phyloP scores from a whole-genome alignment of 1,284 basidiomycete genomes.

The Rhodotorula sp. region DNA sequence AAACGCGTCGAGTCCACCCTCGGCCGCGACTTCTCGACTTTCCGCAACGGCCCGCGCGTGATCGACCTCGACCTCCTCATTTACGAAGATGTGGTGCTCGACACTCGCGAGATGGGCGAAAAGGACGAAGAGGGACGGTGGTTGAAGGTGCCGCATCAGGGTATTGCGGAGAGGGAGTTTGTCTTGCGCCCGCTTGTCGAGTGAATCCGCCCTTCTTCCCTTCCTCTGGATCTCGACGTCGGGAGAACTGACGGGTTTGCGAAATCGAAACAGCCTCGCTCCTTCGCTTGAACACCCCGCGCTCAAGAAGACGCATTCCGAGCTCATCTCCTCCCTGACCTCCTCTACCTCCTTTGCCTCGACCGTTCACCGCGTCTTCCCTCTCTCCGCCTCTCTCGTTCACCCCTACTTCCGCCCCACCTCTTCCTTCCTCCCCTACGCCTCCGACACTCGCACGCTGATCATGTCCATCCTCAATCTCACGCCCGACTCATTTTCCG shows the following conservation, averaged over 20 bases:
- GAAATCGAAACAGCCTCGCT: constrained; percentile 59
- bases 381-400: constrained; percentile 51
- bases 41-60: constrained; percentile 81
- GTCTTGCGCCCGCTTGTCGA: constrained; percentile 84
- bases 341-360: constrained; percentile 32
- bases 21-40: constrained; percentile 71
- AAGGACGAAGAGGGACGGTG: constrained; percentile 58
- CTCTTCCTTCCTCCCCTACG: background rate
- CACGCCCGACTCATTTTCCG: constrained; percentile 97
- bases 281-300: constrained; percentile 66
- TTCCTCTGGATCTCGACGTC: background rate
- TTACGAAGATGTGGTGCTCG: constrained; percentile 66
- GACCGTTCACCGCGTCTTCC: constrained; percentile 53
- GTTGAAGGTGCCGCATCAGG: constrained; percentile 79
- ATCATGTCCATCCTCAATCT: constrained; percentile 94
- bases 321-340: constrained; percentile 51
- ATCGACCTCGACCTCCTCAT: constrained; percentile 89
- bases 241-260: background rate
- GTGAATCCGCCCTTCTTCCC: constrained; percentile 56
- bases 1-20: constrained; percentile 73
- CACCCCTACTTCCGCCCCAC: constrained; percentile 26
- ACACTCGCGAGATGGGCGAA: constrained; percentile 55
- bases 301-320: constrained; percentile 54
- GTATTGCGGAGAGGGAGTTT: constrained; percentile 81
- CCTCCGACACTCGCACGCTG: constrained; percentile 53